Evolutionary conservation across 345 rosid genomes (phyloP).

Genomic region (Populus nigra): DNA sequence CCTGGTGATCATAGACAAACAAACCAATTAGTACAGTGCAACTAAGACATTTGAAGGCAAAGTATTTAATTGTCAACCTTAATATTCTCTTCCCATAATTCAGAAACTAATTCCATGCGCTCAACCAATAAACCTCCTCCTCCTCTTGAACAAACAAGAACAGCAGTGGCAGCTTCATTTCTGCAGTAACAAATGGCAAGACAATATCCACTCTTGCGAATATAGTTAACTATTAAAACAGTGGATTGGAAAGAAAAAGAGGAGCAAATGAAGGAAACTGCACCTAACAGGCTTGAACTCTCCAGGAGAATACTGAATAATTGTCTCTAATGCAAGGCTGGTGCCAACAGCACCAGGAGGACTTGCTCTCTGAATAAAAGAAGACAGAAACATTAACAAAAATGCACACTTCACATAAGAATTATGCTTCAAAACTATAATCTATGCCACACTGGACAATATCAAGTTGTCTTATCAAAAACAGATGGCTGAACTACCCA

Average conservation of each 20-base stretch:
- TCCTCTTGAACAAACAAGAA: constrained; percentile 96
- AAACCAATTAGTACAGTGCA: constrained; percentile 17
- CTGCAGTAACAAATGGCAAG: constrained; percentile 34
- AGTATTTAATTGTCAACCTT: constrained; percentile 49
- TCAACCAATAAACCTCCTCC: constrained; percentile 91
- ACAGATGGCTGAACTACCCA: not conserved
- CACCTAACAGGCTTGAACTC: constrained; percentile 72
- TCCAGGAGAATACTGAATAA: constrained; percentile 58
- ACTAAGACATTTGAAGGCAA: constrained; percentile 4
- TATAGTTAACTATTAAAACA: constrained; percentile 5
- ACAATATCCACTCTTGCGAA: not conserved
- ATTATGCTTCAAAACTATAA: not conserved
- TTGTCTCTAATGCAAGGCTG: constrained; percentile 85
- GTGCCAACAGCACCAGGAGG: constrained; percentile 88
- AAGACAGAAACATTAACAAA: not conserved
- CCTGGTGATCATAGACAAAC: constrained; percentile 41
- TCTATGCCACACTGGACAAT: not conserved
- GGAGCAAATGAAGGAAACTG: constrained; percentile 16
- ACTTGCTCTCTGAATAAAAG: constrained; percentile 59
- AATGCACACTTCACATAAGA: not conserved
- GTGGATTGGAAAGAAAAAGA: not conserved
- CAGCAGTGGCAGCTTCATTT: constrained; percentile 55
- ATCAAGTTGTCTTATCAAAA: not conserved
- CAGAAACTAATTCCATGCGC: constrained; percentile 88
- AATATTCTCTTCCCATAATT: constrained; percentile 81